Percentiles rank a stretch among this genome's conserved stretches.
phyloP scores from a whole-genome alignment of 73 alveolate species.

The Paramecium caudatum region DNA sequence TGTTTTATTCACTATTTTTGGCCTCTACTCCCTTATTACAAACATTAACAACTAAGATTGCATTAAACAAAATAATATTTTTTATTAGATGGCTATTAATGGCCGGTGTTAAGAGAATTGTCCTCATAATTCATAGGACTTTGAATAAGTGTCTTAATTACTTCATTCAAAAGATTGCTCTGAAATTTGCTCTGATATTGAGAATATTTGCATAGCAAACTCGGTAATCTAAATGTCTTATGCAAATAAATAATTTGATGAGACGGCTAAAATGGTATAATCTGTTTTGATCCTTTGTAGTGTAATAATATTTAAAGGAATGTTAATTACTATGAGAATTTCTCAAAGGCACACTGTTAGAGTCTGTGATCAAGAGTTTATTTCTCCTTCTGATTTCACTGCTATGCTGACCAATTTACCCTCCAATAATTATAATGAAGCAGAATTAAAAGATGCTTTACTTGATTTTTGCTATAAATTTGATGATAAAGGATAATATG shows the following conservation, averaged over 20 bases:
- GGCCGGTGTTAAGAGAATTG: neutral
- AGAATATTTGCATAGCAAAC: neutral
- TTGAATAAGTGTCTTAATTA: neutral
- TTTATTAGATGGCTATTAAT: neutral
- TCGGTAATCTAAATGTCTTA: constrained; percentile 1
- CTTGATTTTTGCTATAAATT: neutral
- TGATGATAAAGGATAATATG: constrained; percentile 9
- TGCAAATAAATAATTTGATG: constrained; percentile 14
- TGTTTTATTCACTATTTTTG: neutral
- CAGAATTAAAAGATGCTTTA: constrained; percentile 54
- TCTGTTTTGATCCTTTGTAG: neutral
- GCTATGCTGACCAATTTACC: constrained; percentile 32
- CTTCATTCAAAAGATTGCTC: neutral
- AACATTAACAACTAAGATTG: neutral
- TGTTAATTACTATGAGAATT: neutral
- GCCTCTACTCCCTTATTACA: neutral
- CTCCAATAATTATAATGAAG: constrained; percentile 11
- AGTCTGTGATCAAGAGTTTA: constrained; percentile 15
- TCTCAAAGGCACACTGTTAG: constrained; percentile 2
- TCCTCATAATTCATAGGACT: constrained; percentile 3
- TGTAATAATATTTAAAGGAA: neutral
- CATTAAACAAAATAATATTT: neutral
- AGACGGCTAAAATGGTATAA: constrained; percentile 9
- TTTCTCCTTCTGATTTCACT: constrained; percentile 65
- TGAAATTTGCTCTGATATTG: neutral